Conservation (phyloP, 257 asterid genomes). For the Gynochthodes officinalis region DNA sequence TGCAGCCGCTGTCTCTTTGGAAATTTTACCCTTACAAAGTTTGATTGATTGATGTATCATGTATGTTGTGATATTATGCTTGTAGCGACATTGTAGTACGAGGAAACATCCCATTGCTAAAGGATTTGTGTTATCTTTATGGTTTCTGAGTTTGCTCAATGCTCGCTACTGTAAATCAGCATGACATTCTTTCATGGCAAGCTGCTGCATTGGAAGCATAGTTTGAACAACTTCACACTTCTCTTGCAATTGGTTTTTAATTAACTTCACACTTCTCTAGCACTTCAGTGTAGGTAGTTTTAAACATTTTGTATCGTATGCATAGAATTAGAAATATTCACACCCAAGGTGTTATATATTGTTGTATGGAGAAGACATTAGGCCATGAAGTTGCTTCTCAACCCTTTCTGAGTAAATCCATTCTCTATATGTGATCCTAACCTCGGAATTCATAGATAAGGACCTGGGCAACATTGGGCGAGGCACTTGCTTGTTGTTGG, state of each 20-base stretch:
- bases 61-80: background rate
- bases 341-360: too few species aligned
- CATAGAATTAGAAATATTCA: too few species aligned
- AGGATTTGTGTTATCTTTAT: background rate
- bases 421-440: background rate
- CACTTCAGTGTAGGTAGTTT: too few species aligned
- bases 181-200: background rate
- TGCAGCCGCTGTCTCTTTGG: background rate
- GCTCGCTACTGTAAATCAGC: background rate
- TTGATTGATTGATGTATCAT: background rate
- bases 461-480: background rate
- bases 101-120: too few species aligned
- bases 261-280: constrained; percentile 4
- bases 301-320: background rate
- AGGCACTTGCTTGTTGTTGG: background rate
- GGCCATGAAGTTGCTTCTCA: background rate
- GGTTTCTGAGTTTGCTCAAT: background rate
- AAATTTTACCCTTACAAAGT: background rate
- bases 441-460: background rate
- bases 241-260: background rate
- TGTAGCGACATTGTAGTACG: background rate
- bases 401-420: background rate
- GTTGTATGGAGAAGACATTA: background rate
- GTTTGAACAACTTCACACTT: background rate
- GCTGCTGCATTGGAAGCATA: background rate